Evolutionary conservation across 768 basidiomycete species (phyloP), one percentile per base, ranked within the genome.

Genomic region (Tephrocybe rancida): DNA sequence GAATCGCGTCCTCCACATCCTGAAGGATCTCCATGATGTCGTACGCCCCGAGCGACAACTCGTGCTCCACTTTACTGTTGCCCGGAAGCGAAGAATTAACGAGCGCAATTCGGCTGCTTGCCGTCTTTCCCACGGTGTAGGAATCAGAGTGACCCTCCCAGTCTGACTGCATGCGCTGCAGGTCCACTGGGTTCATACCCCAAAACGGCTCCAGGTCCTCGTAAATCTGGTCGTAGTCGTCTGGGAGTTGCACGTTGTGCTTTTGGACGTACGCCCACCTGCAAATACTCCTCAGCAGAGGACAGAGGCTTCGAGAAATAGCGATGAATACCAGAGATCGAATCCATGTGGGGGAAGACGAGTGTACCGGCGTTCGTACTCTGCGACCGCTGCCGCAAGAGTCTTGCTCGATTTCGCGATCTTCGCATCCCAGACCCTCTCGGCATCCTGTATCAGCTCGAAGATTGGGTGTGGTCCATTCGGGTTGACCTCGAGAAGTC

Each of bases 271-370:
- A 78, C 3, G 52, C 55, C 78, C 76, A 79, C 76, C 75, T 75
- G 35, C 16, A 37, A 6, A 24, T 24, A 18, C 25, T n/a, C 11
- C 9, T 34, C 1, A 34, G 22, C 30, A 13, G 1, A 29, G 19
- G 29, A 13, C 26, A 26, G 26, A 7, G 4, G 44, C n/a, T 0
- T 14, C 8, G 41, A 25, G 18, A 6, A 30, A n/a, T 84, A 37
- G 69, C 18, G 7, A 18, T n/a, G 42, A 68, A 73, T 77, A 92
- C 94, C 94, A 95, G 30, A 79, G 71, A 64, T 91, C 91, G 60
- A 96, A 97, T 0, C 95, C 95, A 38, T 76, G 75, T 0, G 95
- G 94, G 0, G 95, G 95, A 34, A 79, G 71, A 42, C 90, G 79
- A 21, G 73, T 75, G 68, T 95, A 95, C 61, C 93, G 76, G 35